Conservation (phyloP, 768 basidiomycete species). For the Thelephora ganbajun region DNA sequence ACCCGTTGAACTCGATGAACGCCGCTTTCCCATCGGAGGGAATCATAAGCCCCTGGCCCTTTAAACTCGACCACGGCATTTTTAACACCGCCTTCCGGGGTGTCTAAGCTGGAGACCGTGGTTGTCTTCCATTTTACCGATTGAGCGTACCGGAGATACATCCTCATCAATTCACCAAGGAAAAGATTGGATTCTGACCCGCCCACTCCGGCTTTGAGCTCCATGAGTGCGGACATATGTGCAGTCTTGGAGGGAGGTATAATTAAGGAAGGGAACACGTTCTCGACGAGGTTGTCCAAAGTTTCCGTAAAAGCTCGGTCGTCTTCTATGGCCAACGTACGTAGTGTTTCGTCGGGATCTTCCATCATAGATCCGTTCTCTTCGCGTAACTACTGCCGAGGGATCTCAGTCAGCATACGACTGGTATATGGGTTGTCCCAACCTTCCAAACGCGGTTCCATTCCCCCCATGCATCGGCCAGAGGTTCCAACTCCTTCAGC, state of each 20-base stretch:
- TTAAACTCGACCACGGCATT: conserved; percentile 73
- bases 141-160: conserved; percentile 63
- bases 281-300: conserved; percentile 16
- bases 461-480: conserved; percentile 53
- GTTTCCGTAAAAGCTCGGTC: conserved; percentile 28
- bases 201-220: conserved; percentile 87
- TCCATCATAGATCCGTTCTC: conserved; percentile 47
- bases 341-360: conserved; percentile 69
- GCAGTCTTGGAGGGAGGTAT: conserved; percentile 57
- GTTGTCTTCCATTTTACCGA: conserved; percentile 45
- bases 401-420: neutral
- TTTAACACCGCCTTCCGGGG: conserved; percentile 52
- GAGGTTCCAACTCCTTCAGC: conserved; percentile 54
- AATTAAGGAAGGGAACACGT: conserved; percentile 56
- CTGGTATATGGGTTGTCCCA: conserved; percentile 9
- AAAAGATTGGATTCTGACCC: conserved; percentile 84
- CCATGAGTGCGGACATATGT: conserved; percentile 65
- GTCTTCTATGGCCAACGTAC: conserved; percentile 59
- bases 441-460: conserved; percentile 50
- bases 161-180: conserved; percentile 57
- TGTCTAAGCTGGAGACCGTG: conserved; percentile 43
- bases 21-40: conserved; percentile 81
- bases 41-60: conserved; percentile 66
- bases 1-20: conserved; percentile 94
- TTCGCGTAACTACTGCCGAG: conserved; percentile 42